Evolutionary conservation across 768 basidiomycete species (phyloP).

Genomic region (Suillus brevipes): DNA sequence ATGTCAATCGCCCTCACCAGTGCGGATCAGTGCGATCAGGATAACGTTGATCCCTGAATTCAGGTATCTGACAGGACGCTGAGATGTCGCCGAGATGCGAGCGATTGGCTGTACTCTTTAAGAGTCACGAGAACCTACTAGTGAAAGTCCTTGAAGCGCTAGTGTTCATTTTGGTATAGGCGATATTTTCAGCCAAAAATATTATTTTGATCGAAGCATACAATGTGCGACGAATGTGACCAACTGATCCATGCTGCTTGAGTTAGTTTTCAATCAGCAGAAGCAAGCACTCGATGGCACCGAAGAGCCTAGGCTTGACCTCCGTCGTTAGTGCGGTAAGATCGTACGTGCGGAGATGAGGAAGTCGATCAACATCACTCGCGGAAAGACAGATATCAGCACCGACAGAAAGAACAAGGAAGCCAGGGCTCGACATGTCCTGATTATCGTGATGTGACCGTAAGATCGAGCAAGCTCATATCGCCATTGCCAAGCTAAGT

Average conservation of each 20-base stretch:
- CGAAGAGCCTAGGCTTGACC: neutral
- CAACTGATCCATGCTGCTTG: neutral
- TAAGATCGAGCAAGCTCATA: neutral
- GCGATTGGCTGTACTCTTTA: neutral
- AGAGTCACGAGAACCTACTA: neutral
- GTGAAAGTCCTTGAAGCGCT: neutral
- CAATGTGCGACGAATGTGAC: neutral
- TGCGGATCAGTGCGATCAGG: neutral
- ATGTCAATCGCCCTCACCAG: neutral
- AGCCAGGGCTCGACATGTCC: neutral
- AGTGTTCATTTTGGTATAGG: neutral
- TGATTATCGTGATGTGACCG: neutral
- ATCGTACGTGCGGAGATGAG: neutral
- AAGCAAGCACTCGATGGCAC: neutral
- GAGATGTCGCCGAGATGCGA: neutral
- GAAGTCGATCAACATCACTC: neutral
- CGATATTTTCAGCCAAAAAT: neutral
- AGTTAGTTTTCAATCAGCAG: neutral
- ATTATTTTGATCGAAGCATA: neutral
- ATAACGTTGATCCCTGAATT: neutral
- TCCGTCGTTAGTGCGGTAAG: neutral
- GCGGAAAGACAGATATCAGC: neutral
- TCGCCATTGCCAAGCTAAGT: neutral
- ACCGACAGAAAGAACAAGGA: neutral
- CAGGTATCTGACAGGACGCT: neutral